Percentiles rank a stretch among this genome's conserved stretches.
Evolutionary conservation across 257 asterid genomes (phyloP).

Genomic region (Nemophila menziesii): DNA sequence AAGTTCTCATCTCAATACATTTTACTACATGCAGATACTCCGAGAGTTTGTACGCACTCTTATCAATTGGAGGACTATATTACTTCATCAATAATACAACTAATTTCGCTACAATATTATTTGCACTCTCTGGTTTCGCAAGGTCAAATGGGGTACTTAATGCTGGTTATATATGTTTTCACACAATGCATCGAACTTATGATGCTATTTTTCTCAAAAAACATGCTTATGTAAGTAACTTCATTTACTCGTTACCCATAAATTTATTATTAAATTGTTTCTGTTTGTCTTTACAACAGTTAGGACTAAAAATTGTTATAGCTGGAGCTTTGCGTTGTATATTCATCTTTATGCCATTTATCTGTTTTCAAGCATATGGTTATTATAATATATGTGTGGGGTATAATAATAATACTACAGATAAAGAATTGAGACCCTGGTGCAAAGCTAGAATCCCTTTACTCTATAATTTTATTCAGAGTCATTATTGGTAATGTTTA

Average conservation of each 20-base stretch:
- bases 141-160: conserved; percentile 90
- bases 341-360: conserved; percentile 49
- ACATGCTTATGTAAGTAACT: conserved; percentile 51
- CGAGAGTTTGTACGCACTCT: conserved; percentile 76
- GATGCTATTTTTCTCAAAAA: conserved; percentile 31
- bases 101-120: conserved; percentile 44
- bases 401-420: conserved; percentile 27
- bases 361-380: conserved; percentile 76
- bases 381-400: conserved; percentile 57
- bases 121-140: conserved; percentile 77
- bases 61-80: conserved; percentile 69
- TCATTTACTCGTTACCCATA: too few relatives aligned
- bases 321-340: conserved; percentile 52
- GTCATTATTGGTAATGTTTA: conserved; percentile 66
- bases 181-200: conserved; percentile 47
- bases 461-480: conserved; percentile 82
- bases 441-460: conserved; percentile 88
- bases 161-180: conserved; percentile 75
- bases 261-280: not conserved
- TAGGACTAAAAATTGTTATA: conserved; percentile 35
- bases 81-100: conserved; percentile 38
- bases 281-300: conserved; percentile 22
- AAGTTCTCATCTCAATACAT: conserved; percentile 15
- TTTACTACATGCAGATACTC: conserved; percentile 53
- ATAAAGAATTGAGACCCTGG: conserved; percentile 81